These are phyloP conservation scores for Melianthus villosus DNA, from an alignment of 441 rosid genomes.

Conservation along the genomic window DNA sequence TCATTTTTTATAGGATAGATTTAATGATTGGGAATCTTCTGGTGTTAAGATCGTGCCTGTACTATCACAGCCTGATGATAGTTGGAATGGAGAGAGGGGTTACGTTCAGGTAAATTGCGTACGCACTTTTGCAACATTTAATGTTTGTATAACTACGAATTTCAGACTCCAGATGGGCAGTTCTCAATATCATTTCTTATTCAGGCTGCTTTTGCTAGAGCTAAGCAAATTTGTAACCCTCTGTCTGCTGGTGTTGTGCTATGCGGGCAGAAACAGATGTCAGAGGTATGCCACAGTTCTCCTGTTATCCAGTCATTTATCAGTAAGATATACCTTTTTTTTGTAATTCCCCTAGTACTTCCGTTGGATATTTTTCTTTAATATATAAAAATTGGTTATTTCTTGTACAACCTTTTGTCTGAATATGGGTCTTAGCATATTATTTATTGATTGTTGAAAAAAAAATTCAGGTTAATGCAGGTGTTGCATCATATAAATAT, in stretches of 20 bases:
- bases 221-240: conserved; percentile 36
- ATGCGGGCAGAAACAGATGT: conserved; percentile 94
- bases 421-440: too few species aligned
- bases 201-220: conserved; percentile 79
- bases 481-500: too few species aligned
- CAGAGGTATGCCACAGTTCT: conserved; percentile 39
- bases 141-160: too few species aligned
- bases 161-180: too few species aligned
- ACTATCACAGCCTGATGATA: conserved; percentile 62
- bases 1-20: conserved; percentile 44
- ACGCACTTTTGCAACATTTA: neutral
- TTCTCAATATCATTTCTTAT: conserved; percentile 3
- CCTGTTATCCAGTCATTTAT: neutral
- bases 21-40: conserved; percentile 80
- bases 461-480: too few species aligned
- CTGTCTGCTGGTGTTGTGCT: conserved; percentile 56
- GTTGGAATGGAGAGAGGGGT: conserved; percentile 77
- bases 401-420: too few species aligned
- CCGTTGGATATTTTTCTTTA: too few species aligned
- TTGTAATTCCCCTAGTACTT: neutral
- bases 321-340: neutral
- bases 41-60: conserved; percentile 78
- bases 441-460: too few species aligned
- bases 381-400: too few species aligned
- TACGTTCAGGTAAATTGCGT: conserved; percentile 55